A percentile compares a stretch with the other conserved stretches of the same genome.
Conservation (phyloP, 352 stramenopile species). For the Pythium volutum region DNA sequence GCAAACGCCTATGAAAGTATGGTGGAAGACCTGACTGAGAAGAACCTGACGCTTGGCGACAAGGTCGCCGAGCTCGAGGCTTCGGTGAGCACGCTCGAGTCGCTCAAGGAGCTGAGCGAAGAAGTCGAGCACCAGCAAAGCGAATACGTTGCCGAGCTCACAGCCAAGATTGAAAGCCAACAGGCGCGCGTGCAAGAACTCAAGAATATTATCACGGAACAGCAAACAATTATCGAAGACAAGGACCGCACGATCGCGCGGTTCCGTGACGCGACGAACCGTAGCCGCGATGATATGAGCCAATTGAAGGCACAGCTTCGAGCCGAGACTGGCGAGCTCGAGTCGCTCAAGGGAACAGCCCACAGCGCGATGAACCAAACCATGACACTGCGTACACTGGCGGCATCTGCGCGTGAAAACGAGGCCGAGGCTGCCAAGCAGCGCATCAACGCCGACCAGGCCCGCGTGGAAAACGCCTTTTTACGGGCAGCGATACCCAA, state of each 20-base stretch:
- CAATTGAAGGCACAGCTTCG: constrained; percentile 73
- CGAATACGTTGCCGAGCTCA: constrained; percentile 78
- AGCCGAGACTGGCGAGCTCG: constrained; percentile 60
- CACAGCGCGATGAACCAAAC: constrained; percentile 74
- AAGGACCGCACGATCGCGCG: constrained; percentile 76
- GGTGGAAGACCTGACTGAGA: constrained; percentile 87
- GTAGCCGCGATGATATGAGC: constrained; percentile 70
- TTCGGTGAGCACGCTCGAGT: constrained; percentile 70
- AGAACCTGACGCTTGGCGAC: constrained; percentile 82
- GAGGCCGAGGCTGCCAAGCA: constrained; percentile 71
- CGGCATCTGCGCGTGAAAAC: constrained; percentile 55
- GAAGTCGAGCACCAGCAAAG: constrained; percentile 89
- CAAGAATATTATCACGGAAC: constrained; percentile 47
- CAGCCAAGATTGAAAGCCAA: constrained; percentile 62
- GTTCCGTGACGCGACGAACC: constrained; percentile 70
- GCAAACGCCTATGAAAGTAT: constrained; percentile 87
- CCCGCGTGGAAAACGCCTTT: constrained; percentile 64
- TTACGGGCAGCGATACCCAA: constrained; percentile 61
- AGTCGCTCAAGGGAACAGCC: constrained; percentile 70
- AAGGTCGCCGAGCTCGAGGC: constrained; percentile 75
- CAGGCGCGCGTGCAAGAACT: constrained; percentile 51
- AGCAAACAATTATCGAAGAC: constrained; percentile 66
- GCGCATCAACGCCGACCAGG: constrained; percentile 61
- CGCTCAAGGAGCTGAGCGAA: constrained; percentile 79
- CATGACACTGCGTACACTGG: constrained; percentile 61